Conservation (phyloP, 2,329 filamentous ascomycete species). For the Neodidymelliopsis sp. region DNA sequence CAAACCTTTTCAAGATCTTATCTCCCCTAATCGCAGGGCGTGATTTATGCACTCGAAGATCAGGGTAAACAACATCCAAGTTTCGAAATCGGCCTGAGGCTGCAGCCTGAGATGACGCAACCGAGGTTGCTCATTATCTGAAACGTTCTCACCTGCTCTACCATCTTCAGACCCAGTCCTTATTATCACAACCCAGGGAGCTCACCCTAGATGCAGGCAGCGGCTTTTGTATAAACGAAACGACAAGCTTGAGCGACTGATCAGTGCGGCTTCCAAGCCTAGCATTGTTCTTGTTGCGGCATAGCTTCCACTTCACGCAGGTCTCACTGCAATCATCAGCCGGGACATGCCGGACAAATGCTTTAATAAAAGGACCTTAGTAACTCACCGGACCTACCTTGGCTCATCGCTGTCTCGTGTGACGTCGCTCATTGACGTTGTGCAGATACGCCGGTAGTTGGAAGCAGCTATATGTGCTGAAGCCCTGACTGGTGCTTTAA, state of each 20-base stretch:
- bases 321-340: not conserved
- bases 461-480: not conserved
- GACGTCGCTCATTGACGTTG: constrained; percentile 1
- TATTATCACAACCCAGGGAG: not conserved
- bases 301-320: not conserved
- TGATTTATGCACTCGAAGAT: constrained; percentile 2
- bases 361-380: constrained; percentile 6
- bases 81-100: constrained; percentile 17
- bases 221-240: not conserved
- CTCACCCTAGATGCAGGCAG: too few relatives aligned
- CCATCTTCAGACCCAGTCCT: not conserved
- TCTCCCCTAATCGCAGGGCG: not conserved
- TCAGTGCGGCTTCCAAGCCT: not conserved
- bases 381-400: not conserved
- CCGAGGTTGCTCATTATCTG: not conserved
- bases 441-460: not conserved
- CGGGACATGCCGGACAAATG: constrained; percentile 2
- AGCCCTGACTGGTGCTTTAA: not conserved
- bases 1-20: constrained; percentile 7
- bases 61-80: not conserved
- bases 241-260: not conserved
- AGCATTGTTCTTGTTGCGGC: not conserved
- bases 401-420: not conserved
- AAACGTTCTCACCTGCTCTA: not conserved
- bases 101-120: not conserved